Evolutionary conservation across 2,329 filamentous ascomycete genomes (phyloP), one percentile per base, ranked within the genome.

Genomic region (Chaetomium sp.): DNA sequence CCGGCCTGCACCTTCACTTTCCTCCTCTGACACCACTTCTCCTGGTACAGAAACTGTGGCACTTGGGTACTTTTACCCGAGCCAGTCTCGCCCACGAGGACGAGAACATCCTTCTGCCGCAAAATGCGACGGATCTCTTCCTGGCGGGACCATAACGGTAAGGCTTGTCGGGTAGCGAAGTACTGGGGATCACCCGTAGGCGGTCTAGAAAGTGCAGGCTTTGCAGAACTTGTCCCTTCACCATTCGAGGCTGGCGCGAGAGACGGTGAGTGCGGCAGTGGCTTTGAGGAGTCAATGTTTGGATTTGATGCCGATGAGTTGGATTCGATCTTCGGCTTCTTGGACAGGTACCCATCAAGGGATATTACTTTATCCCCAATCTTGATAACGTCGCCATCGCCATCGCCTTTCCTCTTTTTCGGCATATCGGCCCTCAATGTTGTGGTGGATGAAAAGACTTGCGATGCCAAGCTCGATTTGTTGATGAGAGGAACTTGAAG

Each of bases 41-140:
- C 91, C 29, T 80, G 77, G 54, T 90, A 85, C 8, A 99, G 80
- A 68, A 97, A 97, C 73, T 98, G 95, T 0, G 95, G 94, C 0
- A 97, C 89, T 77, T 99, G 95, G 0, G 95, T 99, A 80, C 91
- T 96, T 79, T 99, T 99, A 74, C 95, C 95, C 16, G 92, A 96
- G 75, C 95, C 95, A 0, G 95, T 99, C 76, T 98, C 94, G 79
- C 94, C 94, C 2, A 95, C 90, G 16, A 99, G 80, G 0, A 99
- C 83, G 59, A 99, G 84, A 1, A 97, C 86, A 72, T 96, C 86
- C 67, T 86, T 87, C 38, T 85, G 78, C 13, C 80, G 80, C 7
- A 97, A 78, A 2, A 85, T 81, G 19, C 81, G 74, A 42, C 87
- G 86, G 57, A 97, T 96, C 29, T 89, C 83, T 38, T 88, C 81